A percentile compares a stretch with the other conserved stretches of the same genome.
Evolutionary conservation across 441 rosid genomes (phyloP).

Genomic region (Aleurites moluccanus): DNA sequence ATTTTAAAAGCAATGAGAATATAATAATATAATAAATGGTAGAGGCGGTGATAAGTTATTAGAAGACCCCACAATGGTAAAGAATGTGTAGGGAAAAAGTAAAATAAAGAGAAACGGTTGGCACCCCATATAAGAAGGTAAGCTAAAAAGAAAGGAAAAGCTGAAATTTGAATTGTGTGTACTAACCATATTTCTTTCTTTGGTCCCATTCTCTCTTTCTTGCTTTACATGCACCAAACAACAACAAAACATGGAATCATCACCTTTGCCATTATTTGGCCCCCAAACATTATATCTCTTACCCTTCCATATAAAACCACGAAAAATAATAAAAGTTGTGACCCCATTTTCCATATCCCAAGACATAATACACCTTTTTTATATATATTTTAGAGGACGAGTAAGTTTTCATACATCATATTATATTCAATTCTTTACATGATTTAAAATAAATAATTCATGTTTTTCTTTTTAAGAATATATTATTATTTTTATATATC

Average conservation of each 20-base stretch:
- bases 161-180: constrained; percentile 55
- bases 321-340: not conserved
- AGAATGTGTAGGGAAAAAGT: constrained; percentile 37
- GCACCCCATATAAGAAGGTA: constrained; percentile 29
- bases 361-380: constrained; percentile 16
- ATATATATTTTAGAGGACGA: too few relatives aligned
- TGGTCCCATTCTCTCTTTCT: constrained; percentile 15
- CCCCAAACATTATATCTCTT: constrained; percentile 42
- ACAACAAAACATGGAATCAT: constrained; percentile 44
- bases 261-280: constrained; percentile 56
- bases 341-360: constrained; percentile 47
- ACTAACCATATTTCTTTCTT: constrained; percentile 31
- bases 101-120: constrained; percentile 42
- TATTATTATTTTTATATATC: too few relatives aligned
- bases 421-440: too few relatives aligned
- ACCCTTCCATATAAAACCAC: constrained; percentile 23
- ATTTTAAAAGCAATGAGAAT: not conserved
- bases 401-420: too few relatives aligned
- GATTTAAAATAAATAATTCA: too few relatives aligned
- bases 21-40: not conserved
- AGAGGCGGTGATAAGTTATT: not conserved
- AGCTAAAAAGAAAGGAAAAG: constrained; percentile 30
- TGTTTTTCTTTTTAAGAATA: too few relatives aligned
- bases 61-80: constrained; percentile 36
- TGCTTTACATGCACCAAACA: constrained; percentile 36